Evolutionary conservation across 495 filamentous ascomycete genomes (phyloP), one percentile per base, ranked within the genome.

Genomic region (Sordaria brevicollis): DNA sequence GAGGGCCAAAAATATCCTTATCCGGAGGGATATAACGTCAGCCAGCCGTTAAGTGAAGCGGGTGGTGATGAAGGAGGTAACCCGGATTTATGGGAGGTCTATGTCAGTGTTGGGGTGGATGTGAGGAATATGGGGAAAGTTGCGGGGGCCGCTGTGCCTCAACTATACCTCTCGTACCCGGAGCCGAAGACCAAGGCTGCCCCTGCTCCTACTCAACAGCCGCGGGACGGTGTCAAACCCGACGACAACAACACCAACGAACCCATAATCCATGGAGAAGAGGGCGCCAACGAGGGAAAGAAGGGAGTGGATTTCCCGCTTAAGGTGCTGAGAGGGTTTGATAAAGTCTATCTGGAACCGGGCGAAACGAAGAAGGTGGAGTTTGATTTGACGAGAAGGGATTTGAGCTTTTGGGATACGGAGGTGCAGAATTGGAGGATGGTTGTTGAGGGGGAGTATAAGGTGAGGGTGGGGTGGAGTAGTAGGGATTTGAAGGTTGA

Each of bases 51-150:
- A 15, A 94, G 90, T 21, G 82, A 83, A 4, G 92, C 93, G 5
- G 92, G 93, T 68, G 92, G 94, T 68, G 91, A 88, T 35, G 85
- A 91, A 69, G 92, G 94, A 37, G 94, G 94, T 1, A 96, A 98
- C 74, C 94, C 94, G 0, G 87, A 89, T 38, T 85, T 97, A 29
- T 97, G 89, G 84, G 88, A 91, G 49, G 81, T 83, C 7, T 86
- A 92, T 69, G 86, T 88, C 4, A 76, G 77, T 3, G 83, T 96
- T 0, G 80, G 84, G 0, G 86, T 92, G 4, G 83, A 88, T 5
- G 74, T 98, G 19, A 87, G 81, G 34, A 97, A 98, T 77, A 90
- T 86, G 0, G 94, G 94, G 25, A 29, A 72, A 0, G 75, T 83
- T 0, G 74, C 78, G 0, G 94, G 94, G 2, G 86, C 92, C 62